These are phyloP conservation scores for Stachybotrys elegans DNA, from an alignment of 2,329 filamentous ascomycete genomes.

Conservation along the genomic window DNA sequence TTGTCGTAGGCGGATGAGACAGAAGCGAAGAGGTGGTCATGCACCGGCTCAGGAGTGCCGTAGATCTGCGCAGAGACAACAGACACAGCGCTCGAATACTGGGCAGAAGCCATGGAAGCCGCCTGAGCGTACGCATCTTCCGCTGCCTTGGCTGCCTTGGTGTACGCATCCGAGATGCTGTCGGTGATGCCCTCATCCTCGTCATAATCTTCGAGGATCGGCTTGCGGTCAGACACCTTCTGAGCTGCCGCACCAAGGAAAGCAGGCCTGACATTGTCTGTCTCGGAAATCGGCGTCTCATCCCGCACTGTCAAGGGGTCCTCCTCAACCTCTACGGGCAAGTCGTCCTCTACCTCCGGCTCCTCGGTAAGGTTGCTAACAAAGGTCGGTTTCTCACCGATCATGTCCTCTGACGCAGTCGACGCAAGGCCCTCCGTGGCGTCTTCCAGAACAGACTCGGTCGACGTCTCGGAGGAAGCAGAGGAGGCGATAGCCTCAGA, in stretches of 20 bases:
- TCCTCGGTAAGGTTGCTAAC: conserved; percentile 21
- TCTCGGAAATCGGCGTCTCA: conserved; percentile 18
- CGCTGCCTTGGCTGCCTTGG: conserved; percentile 37
- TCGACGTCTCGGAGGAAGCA: conserved; percentile 11
- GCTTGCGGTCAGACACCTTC: conserved; percentile 39
- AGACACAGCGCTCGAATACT: conserved; percentile 64
- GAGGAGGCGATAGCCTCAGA: conserved; percentile 15
- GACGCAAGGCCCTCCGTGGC: conserved; percentile 14
- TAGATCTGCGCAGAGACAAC: conserved; percentile 62
- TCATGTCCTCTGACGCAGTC: conserved; percentile 18
- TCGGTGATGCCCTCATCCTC: too few species aligned
- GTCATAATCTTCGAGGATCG: conserved; percentile 45
- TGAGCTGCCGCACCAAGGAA: conserved; percentile 48
- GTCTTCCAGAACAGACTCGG: too few species aligned
- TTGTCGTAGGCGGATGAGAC: conserved; percentile 64
- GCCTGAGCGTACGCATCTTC: conserved; percentile 60
- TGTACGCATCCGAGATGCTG: conserved; percentile 25
- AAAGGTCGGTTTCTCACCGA: conserved; percentile 15
- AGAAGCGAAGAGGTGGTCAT: conserved; percentile 64
- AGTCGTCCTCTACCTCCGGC: conserved; percentile 18
- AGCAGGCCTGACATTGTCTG: conserved; percentile 36
- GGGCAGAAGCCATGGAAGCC: conserved; percentile 59
- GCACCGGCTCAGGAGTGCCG: conserved; percentile 63
- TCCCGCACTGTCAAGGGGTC: conserved; percentile 15
- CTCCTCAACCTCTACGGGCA: conserved; percentile 21